Evolutionary conservation across 2,329 filamentous ascomycete species (phyloP).

Genomic region (Aspergillus neoniger): DNA sequence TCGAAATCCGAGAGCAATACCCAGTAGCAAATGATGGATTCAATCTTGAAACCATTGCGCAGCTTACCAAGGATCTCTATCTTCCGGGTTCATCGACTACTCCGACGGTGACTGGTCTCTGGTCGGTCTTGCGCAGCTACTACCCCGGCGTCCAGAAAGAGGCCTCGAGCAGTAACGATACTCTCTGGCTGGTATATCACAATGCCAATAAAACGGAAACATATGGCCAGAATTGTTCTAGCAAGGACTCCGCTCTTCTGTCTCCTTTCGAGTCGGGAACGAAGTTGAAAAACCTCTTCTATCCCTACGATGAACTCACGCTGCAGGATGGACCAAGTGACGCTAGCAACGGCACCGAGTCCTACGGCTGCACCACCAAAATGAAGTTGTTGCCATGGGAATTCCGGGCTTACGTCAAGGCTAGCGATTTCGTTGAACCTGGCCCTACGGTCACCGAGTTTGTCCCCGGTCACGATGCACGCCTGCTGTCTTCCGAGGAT

Average conservation of each 20-base stretch:
- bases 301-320: constrained; percentile 58
- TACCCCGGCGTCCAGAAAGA: constrained; percentile 54
- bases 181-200: constrained; percentile 47
- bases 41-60: constrained; percentile 56
- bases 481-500: constrained; percentile 52
- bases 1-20: constrained; percentile 57
- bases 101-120: constrained; percentile 60
- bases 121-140: constrained; percentile 57
- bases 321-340: constrained; percentile 47
- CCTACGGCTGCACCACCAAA: constrained; percentile 57
- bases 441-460: constrained; percentile 61
- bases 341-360: constrained; percentile 36
- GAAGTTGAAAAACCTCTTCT: constrained; percentile 63
- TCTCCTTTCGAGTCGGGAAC: constrained; percentile 56
- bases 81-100: constrained; percentile 54
- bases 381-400: constrained; percentile 57
- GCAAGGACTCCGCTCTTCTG: constrained; percentile 50
- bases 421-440: constrained; percentile 51
- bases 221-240: constrained; percentile 59
- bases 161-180: constrained; percentile 44
- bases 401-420: constrained; percentile 61
- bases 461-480: constrained; percentile 60
- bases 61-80: constrained; percentile 52
- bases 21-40: constrained; percentile 62
- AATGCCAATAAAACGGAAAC: constrained; percentile 49